Conservation (phyloP, 306 rosid species). For the Malus orientalis region DNA sequence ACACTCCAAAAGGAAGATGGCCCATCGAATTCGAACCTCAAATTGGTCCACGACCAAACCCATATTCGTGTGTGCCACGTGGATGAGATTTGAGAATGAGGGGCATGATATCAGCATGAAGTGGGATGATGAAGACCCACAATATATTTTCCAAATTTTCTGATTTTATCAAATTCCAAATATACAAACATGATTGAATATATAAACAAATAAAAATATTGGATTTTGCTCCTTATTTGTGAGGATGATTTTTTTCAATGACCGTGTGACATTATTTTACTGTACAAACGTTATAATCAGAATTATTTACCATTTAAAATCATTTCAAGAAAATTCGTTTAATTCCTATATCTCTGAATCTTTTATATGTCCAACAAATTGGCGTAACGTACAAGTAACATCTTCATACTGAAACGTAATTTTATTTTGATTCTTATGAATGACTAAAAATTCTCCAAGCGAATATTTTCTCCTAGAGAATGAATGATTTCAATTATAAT, state of each 20-base stretch:
- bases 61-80: slow-evolving; percentile 53
- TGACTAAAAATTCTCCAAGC: background rate
- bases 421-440: too few species aligned
- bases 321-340: background rate
- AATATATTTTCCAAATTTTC: background rate
- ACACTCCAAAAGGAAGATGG: slow-evolving; percentile 36
- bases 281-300: too few species aligned
- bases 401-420: too few species aligned
- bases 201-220: background rate
- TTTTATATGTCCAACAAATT: background rate
- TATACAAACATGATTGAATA: background rate
- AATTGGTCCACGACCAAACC: slow-evolving; percentile 56
- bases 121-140: slow-evolving; percentile 62
- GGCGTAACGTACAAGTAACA: too few species aligned
- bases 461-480: too few species aligned
- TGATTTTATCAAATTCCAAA: background rate
- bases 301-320: background rate
- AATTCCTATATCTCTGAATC: too few species aligned
- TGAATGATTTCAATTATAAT: too few species aligned
- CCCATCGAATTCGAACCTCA: slow-evolving; percentile 17
- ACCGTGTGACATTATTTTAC: too few species aligned
- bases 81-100: slow-evolving; percentile 20
- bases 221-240: background rate
- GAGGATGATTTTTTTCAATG: background rate
- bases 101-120: slow-evolving; percentile 83